phyloP scores from a whole-genome alignment of 805 yeast genomes.

The Ogataea haglerorum region DNA sequence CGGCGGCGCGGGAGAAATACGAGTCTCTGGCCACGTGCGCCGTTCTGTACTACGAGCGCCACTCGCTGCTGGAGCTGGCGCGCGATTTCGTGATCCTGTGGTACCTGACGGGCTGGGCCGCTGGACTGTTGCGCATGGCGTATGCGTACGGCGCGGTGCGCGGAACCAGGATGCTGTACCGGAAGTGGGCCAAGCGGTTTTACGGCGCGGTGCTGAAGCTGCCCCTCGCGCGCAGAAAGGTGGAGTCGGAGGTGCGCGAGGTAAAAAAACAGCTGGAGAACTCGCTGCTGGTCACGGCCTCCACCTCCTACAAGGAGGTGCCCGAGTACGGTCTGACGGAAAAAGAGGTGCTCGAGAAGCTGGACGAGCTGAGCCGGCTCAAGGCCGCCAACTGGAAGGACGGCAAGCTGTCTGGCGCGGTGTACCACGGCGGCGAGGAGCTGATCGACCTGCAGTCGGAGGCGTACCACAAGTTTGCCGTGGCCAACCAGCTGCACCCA shows the following conservation, averaged over 20 bases:
- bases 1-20: not conserved
- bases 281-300: conserved; percentile 53
- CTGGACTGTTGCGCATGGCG: conserved; percentile 5
- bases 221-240: conserved; percentile 45
- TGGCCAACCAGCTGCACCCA: conserved; percentile 94
- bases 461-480: conserved; percentile 74
- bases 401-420: conserved; percentile 92
- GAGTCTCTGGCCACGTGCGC: not conserved
- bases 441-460: conserved; percentile 67
- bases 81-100: conserved; percentile 12
- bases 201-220: conserved; percentile 17
- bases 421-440: conserved; percentile 91
- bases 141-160: conserved; percentile 28
- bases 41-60: conserved; percentile 8
- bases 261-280: conserved; percentile 50
- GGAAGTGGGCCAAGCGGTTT: conserved; percentile 5
- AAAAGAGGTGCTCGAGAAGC: conserved; percentile 43
- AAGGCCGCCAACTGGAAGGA: conserved; percentile 72
- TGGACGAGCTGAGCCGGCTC: conserved; percentile 48
- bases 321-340: conserved; percentile 61
- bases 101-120: conserved; percentile 7
- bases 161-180: conserved; percentile 6
- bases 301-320: conserved; percentile 41
- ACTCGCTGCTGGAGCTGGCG: conserved; percentile 5
- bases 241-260: conserved; percentile 56